Percentiles rank a stretch among this genome's conserved stretches.
These are phyloP conservation scores for Fusarium circinatum DNA, from an alignment of 2,329 filamentous ascomycete species.

Conservation along the genomic window DNA sequence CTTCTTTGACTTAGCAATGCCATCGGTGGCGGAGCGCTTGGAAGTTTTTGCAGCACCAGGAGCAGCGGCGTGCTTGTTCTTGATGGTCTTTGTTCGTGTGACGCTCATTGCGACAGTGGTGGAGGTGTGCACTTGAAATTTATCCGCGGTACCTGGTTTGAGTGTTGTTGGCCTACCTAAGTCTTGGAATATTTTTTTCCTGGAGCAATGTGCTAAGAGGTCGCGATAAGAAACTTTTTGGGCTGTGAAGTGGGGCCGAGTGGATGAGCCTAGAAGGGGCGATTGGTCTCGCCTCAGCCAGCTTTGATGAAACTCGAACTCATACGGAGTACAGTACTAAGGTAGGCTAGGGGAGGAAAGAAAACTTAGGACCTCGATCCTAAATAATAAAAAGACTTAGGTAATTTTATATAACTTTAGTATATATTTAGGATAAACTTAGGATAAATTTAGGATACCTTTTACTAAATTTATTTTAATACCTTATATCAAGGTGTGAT, in stretches of 20 bases:
- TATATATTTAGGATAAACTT: no score
- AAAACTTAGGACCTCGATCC: no score
- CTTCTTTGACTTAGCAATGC: slow-evolving; percentile 60
- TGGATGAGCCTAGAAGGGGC: background rate
- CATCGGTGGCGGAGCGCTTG: slow-evolving; percentile 54
- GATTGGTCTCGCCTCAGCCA: slow-evolving; percentile 1
- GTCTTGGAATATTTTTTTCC: slow-evolving; percentile 24
- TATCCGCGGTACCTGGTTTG: slow-evolving; percentile 9
- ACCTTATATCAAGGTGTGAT: no score
- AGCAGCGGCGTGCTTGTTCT: slow-evolving; percentile 71
- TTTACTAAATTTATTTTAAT: no score
- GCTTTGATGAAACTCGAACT: background rate
- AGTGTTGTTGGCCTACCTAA: slow-evolving; percentile 7
- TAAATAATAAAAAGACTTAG: no score
- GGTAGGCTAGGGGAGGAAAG: no score
- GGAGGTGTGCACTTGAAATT: background rate
- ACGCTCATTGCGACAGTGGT: slow-evolving; percentile 58
- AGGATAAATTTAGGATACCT: no score
- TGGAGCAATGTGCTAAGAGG: slow-evolving; percentile 21
- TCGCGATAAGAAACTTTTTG: slow-evolving; percentile 10
- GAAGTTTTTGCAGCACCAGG: slow-evolving; percentile 55
- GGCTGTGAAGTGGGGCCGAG: slow-evolving; percentile 10
- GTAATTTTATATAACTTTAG: no score
- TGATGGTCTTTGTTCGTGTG: slow-evolving; percentile 67
- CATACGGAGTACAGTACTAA: background rate